These are phyloP conservation scores for Erysimum cheiri DNA, from an alignment of 441 rosid genomes.

Conservation along the genomic window DNA sequence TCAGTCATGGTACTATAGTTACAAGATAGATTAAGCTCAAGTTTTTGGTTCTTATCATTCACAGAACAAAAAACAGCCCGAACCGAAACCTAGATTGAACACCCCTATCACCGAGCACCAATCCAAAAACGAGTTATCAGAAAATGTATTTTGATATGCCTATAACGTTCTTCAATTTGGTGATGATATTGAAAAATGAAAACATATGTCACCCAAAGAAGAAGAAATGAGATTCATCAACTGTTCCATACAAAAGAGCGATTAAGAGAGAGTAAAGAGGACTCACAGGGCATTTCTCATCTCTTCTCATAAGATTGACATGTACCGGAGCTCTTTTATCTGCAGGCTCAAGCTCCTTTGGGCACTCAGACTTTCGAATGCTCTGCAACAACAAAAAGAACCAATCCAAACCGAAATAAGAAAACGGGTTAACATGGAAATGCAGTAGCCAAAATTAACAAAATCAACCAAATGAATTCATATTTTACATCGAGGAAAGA, in stretches of 20 bases:
- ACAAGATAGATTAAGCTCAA: slow-evolving; percentile 1
- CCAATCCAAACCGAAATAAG: slow-evolving; percentile 9
- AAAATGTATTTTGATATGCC: too few relatives aligned
- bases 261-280: slow-evolving; percentile 9
- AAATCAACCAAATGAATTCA: not conserved
- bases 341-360: slow-evolving; percentile 88
- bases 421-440: not conserved
- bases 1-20: not conserved
- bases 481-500: slow-evolving; percentile 78
- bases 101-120: too few relatives aligned
- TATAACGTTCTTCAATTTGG: not conserved
- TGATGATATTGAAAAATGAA: not conserved
- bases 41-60: not conserved
- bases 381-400: slow-evolving; percentile 54
- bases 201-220: not conserved
- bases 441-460: slow-evolving; percentile 11
- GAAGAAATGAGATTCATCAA: not conserved
- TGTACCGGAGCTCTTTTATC: slow-evolving; percentile 80
- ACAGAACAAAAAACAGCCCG: too few relatives aligned
- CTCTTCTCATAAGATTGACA: slow-evolving; percentile 85
- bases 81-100: too few relatives aligned
- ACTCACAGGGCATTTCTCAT: slow-evolving; percentile 78
- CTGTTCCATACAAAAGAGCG: not conserved
- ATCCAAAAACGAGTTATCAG: too few relatives aligned
- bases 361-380: slow-evolving; percentile 93